These are phyloP conservation scores for Metschnikowia koreensis DNA, from an alignment of 805 yeast genomes.

Conservation along the genomic window DNA sequence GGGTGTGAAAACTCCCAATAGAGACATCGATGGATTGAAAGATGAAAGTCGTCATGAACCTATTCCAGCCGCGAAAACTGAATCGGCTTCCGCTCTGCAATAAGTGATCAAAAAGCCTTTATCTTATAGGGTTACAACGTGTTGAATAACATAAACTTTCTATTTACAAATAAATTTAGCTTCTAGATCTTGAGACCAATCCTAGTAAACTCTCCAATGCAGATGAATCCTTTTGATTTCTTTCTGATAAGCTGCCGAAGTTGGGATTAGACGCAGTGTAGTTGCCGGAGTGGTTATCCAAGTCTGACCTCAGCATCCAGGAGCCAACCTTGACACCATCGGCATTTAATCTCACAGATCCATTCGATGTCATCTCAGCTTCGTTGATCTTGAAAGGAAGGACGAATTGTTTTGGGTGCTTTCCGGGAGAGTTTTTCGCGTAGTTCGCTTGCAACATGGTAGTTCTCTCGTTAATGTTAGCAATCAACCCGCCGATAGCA, in stretches of 20 bases:
- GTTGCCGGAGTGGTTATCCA: constrained; percentile 20
- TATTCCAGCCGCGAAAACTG: not conserved
- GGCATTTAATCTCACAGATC: constrained; percentile 38
- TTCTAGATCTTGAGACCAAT: constrained; percentile 17
- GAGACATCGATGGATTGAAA: not conserved
- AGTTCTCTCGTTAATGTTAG: constrained; percentile 33
- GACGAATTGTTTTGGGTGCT: constrained; percentile 42
- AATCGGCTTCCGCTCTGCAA: not conserved
- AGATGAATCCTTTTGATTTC: constrained; percentile 27
- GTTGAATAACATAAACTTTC: not conserved
- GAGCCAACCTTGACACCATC: constrained; percentile 41
- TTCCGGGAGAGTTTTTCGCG: constrained; percentile 35
- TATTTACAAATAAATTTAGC: constrained; percentile 4
- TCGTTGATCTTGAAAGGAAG: constrained; percentile 42
- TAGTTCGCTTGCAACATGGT: constrained; percentile 35
- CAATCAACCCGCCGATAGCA: constrained; percentile 58
- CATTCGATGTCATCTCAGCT: constrained; percentile 38
- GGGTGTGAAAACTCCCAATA: not conserved
- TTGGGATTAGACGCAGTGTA: constrained; percentile 34
- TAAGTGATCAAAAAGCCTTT: not conserved
- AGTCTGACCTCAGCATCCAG: constrained; percentile 35
- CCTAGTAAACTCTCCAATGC: constrained; percentile 21
- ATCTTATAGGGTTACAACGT: not conserved
- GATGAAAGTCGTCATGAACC: not conserved
- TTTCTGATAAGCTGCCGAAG: constrained; percentile 32